Percentiles rank a stretch among this genome's conserved stretches.
Evolutionary conservation across 148 eudicot species (phyloP).

Genomic region (Vaccinium corymbosum): DNA sequence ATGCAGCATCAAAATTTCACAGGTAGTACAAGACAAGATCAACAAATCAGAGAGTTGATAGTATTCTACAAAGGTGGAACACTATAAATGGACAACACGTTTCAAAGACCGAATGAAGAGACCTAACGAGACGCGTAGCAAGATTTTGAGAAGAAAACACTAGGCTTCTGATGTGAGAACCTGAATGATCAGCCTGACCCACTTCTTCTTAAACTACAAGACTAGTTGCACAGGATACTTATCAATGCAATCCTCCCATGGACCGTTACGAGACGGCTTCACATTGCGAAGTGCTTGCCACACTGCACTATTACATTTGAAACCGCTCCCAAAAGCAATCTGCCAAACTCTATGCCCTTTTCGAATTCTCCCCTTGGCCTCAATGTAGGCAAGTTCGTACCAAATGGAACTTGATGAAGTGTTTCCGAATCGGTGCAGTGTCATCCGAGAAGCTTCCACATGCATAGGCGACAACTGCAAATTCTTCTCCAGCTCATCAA

Average conservation of each 20-base stretch:
- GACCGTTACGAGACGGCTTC: constrained; percentile 26
- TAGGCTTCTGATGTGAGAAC: not conserved
- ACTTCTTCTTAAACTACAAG: constrained; percentile 16
- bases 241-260: constrained; percentile 47
- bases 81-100: constrained; percentile 5
- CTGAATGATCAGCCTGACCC: not conserved
- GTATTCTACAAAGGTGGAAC: constrained; percentile 5
- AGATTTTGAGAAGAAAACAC: not conserved
- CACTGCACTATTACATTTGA: constrained; percentile 56
- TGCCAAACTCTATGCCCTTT: constrained; percentile 43
- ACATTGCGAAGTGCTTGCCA: constrained; percentile 44
- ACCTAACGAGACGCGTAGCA: not conserved
- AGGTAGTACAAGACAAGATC: constrained; percentile 11
- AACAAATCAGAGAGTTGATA: not conserved
- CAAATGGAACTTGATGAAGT: constrained; percentile 56
- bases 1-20: not conserved
- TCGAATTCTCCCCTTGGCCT: constrained; percentile 41
- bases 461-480: constrained; percentile 32
- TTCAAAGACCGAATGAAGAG: constrained; percentile 2
- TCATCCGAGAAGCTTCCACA: constrained; percentile 54
- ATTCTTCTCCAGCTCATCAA: constrained; percentile 53
- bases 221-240: constrained; percentile 42
- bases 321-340: constrained; percentile 58
- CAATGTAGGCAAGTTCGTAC: constrained; percentile 49
- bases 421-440: constrained; percentile 49